These are phyloP conservation scores for Phialophora expanda DNA, from an alignment of 2,329 filamentous ascomycete genomes.

Conservation along the genomic window DNA sequence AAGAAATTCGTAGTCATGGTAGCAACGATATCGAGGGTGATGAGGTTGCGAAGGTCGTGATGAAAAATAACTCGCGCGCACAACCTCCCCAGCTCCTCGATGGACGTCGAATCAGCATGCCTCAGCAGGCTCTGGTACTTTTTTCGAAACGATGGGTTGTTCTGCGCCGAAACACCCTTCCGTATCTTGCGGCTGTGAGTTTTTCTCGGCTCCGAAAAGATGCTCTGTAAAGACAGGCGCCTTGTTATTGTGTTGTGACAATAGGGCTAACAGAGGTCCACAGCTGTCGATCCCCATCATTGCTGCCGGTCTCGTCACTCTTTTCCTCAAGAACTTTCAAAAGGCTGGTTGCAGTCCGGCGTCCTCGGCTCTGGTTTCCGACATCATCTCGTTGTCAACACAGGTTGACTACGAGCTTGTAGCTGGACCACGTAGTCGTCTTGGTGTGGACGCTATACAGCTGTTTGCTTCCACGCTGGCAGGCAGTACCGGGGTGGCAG, in stretches of 20 bases:
- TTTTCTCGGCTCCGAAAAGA: background rate
- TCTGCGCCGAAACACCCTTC: slow-evolving; percentile 76
- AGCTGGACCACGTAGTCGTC: slow-evolving; percentile 45
- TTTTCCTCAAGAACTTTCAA: slow-evolving; percentile 69
- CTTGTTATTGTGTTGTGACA: background rate
- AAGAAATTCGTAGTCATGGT: slow-evolving; percentile 29
- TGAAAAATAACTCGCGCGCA: slow-evolving; percentile 23
- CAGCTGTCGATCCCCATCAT: slow-evolving; percentile 73
- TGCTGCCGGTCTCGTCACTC: slow-evolving; percentile 76
- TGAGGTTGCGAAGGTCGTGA: slow-evolving; percentile 23
- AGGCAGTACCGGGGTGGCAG: slow-evolving; percentile 41
- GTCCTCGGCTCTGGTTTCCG: slow-evolving; percentile 46
- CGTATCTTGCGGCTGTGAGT: slow-evolving; percentile 68
- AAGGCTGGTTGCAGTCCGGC: slow-evolving; percentile 60
- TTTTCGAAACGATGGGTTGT: slow-evolving; percentile 80
- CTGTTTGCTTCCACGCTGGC: slow-evolving; percentile 40
- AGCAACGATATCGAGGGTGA: slow-evolving; percentile 27
- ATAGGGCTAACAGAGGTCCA: background rate
- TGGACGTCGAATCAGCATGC: slow-evolving; percentile 71
- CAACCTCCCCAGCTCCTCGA: slow-evolving; percentile 60
- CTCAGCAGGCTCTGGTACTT: slow-evolving; percentile 73
- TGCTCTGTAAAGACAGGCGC: background rate
- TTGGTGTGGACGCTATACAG: slow-evolving; percentile 36
- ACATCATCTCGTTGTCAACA: slow-evolving; percentile 42
- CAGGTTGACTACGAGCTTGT: slow-evolving; percentile 45